A percentile compares a stretch with the other conserved stretches of the same genome.
phyloP scores from a whole-genome alignment of 345 rosid species.

The Eucalyptus coolabah region DNA sequence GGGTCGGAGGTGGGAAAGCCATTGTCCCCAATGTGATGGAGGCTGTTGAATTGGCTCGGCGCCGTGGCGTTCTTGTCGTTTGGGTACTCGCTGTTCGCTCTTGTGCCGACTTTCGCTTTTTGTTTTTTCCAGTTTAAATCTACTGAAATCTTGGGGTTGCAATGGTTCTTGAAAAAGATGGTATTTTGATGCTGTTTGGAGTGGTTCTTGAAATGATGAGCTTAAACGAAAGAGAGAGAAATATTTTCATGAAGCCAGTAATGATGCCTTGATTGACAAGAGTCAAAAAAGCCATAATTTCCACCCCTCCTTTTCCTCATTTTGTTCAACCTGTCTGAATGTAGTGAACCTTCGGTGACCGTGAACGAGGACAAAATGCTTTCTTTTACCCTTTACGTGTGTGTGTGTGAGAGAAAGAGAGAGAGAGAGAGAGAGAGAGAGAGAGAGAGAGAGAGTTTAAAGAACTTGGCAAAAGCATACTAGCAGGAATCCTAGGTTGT shows the following conservation, averaged over 20 bases:
- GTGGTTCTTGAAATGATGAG: not conserved
- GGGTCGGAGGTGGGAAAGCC: slow-evolving; percentile 56
- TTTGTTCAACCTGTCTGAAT: not conserved
- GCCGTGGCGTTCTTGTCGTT: slow-evolving; percentile 56
- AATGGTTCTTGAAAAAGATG: not conserved
- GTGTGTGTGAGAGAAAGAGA: no score
- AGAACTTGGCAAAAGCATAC: not conserved
- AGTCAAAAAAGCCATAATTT: not conserved
- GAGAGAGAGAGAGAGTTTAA: not conserved
- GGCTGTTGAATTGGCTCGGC: slow-evolving; percentile 62
- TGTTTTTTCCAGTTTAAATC: not conserved
- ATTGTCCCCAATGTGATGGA: slow-evolving; percentile 59
- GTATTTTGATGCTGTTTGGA: no score
- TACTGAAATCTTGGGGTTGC: not conserved
- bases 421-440: not conserved
- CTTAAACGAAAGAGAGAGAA: not conserved
- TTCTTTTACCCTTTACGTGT: not conserved
- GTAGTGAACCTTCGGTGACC: not conserved
- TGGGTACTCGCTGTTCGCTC: slow-evolving; percentile 36
- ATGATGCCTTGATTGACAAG: not conserved
- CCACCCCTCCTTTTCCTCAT: not conserved
- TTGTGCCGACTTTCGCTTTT: not conserved
- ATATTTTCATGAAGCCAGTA: not conserved
- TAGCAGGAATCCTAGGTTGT: not conserved
- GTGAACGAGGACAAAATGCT: not conserved